These are phyloP conservation scores for Cyclotella cryptica DNA, from an alignment of 108 stramenopile species.

Conservation along the genomic window DNA sequence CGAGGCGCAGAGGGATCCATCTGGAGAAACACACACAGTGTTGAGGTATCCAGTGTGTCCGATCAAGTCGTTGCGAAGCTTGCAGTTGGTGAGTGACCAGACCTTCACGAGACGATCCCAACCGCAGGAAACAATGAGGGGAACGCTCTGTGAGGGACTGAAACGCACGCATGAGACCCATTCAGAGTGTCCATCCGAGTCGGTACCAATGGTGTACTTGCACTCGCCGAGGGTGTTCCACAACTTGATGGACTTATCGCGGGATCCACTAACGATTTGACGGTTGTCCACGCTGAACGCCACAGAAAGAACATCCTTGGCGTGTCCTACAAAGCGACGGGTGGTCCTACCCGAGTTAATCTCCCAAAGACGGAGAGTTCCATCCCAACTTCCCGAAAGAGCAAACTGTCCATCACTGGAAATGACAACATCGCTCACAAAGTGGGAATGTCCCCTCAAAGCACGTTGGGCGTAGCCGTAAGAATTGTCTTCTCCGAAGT, in stretches of 20 bases:
- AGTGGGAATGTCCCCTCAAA: constrained; percentile 98
- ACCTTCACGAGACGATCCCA: constrained; percentile 99
- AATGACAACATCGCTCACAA: constrained; percentile 98
- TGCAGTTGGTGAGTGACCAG: constrained; percentile 98
- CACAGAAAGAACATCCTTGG: constrained; percentile 98
- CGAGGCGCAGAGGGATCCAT: constrained; percentile 98
- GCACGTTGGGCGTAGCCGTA: constrained; percentile 98
- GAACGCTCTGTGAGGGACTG: constrained; percentile 93
- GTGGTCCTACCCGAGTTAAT: constrained; percentile 97
- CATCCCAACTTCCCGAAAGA: constrained; percentile 98
- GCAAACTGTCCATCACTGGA: constrained; percentile 96
- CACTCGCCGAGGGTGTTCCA: constrained; percentile 99
- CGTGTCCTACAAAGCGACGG: constrained; percentile 98
- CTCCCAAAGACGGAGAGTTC: constrained; percentile 98
- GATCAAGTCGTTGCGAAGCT: constrained; percentile 97
- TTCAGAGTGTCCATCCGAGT: constrained; percentile 97
- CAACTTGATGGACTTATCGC: constrained; percentile 98
- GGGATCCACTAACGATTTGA: constrained; percentile 97
- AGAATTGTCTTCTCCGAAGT: constrained; percentile 66
- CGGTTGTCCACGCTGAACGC: constrained; percentile 99
- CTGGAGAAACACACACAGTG: constrained; percentile 99
- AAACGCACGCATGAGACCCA: constrained; percentile 99
- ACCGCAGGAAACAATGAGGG: constrained; percentile 97
- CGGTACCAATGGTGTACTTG: constrained; percentile 91
- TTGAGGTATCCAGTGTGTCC: constrained; percentile 99